phyloP scores from a whole-genome alignment of 495 filamentous ascomycete genomes.

The Rusavskia elegans region DNA sequence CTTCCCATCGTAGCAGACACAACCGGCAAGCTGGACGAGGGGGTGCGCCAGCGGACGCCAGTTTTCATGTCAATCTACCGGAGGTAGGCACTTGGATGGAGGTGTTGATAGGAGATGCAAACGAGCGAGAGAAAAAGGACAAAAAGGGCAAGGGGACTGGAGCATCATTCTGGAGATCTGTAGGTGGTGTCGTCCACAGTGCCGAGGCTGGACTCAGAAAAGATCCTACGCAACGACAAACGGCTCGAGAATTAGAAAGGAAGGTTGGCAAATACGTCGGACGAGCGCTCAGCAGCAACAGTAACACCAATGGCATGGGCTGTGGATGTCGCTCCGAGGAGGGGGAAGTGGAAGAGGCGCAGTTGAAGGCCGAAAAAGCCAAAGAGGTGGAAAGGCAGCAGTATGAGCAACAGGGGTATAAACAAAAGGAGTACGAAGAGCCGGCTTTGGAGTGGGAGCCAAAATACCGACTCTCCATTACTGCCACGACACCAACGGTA shows the following conservation, averaged over 20 bases:
- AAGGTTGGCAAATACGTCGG: conserved; percentile 10
- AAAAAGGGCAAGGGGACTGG: neutral
- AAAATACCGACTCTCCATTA: neutral
- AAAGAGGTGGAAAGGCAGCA: neutral
- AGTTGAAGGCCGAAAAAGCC: neutral
- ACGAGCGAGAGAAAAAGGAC: conserved; percentile 44
- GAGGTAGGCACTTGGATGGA: conserved; percentile 70
- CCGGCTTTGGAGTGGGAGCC: neutral
- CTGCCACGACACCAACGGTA: neutral
- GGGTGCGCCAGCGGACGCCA: conserved; percentile 58
- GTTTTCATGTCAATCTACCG: conserved; percentile 67
- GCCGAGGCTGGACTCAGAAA: conserved; percentile 8
- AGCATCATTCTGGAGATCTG: conserved; percentile 6
- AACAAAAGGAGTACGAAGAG: neutral
- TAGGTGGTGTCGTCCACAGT: conserved; percentile 9
- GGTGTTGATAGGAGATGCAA: conserved; percentile 46
- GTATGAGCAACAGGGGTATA: neutral
- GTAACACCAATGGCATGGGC: neutral
- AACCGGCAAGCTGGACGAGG: conserved; percentile 50
- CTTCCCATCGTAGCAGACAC: conserved; percentile 53
- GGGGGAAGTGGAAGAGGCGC: neutral
- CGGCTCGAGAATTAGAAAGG: conserved; percentile 7
- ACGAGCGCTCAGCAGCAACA: conserved; percentile 5
- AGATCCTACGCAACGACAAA: conserved; percentile 8
- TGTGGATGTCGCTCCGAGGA: conserved; percentile 3